These are phyloP conservation scores for Euphorbia peplus DNA, from an alignment of 345 rosid genomes.

Conservation along the genomic window DNA sequence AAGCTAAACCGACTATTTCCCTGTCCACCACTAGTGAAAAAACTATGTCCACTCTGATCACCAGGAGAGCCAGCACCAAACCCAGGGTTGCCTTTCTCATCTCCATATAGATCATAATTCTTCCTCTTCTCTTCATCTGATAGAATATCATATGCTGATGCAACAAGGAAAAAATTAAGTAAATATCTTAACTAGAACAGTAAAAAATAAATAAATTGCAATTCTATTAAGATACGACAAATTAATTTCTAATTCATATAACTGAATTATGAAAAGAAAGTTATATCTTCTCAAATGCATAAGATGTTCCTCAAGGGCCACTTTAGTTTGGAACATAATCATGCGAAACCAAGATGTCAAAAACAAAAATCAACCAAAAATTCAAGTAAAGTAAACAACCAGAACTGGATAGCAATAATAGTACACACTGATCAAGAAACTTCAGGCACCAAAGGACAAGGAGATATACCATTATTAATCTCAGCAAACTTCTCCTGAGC, in stretches of 20 bases:
- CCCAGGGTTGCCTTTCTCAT: slow-evolving; percentile 81
- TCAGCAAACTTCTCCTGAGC: slow-evolving; percentile 89
- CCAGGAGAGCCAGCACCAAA: slow-evolving; percentile 69
- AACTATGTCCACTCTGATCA: slow-evolving; percentile 50
- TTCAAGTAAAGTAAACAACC: neutral
- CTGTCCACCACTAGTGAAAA: slow-evolving; percentile 58
- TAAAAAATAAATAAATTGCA: neutral
- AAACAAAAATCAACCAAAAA: neutral
- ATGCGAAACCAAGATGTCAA: neutral
- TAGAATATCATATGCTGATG: slow-evolving; percentile 84
- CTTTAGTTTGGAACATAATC: neutral
- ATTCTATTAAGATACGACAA: neutral
- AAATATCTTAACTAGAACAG: neutral
- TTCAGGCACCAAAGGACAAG: neutral
- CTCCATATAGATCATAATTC: slow-evolving; percentile 82
- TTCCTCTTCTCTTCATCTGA: slow-evolving; percentile 87
- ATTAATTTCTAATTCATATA: neutral
- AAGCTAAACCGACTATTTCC: slow-evolving; percentile 53
- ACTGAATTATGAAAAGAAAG: neutral
- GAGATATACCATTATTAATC: slow-evolving; percentile 73
- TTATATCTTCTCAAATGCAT: slow-evolving; percentile 1
- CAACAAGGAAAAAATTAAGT: slow-evolving; percentile 20
- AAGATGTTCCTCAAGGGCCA: neutral
- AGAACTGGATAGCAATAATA: neutral
- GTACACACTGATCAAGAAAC: neutral